Evolutionary conservation across 768 basidiomycete species (phyloP).

Genomic region (Neoboletus magnificus): DNA sequence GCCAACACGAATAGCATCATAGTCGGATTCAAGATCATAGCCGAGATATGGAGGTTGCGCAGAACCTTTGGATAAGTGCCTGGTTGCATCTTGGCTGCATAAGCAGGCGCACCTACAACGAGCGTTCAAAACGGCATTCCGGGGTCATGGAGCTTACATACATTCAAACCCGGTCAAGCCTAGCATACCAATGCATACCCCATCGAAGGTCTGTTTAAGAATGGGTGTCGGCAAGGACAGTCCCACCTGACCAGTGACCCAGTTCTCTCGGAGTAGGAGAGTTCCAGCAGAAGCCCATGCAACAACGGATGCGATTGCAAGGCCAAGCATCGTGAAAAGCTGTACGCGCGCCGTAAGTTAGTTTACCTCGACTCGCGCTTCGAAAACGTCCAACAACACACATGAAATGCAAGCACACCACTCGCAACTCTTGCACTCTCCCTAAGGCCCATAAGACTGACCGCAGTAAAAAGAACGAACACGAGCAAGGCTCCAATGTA

Average conservation of each 20-base stretch:
- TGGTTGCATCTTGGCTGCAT: constrained; percentile 57
- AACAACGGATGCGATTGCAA: constrained; percentile 48
- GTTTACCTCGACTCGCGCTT: neutral
- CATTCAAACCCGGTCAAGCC: constrained; percentile 74
- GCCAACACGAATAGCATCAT: constrained; percentile 62
- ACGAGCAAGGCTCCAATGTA: constrained; percentile 54
- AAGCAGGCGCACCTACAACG: constrained; percentile 54
- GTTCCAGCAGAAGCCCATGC: constrained; percentile 53
- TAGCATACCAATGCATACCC: constrained; percentile 68
- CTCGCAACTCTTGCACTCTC: constrained; percentile 64
- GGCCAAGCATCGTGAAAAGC: constrained; percentile 53
- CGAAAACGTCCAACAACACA: constrained; percentile 28
- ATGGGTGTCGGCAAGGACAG: constrained; percentile 31
- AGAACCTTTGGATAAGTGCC: constrained; percentile 57
- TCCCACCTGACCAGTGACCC: constrained; percentile 39
- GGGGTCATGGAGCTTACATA: constrained; percentile 16
- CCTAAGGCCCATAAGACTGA: constrained; percentile 56
- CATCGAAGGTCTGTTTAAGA: constrained; percentile 54
- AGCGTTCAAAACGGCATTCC: neutral
- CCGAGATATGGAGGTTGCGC: constrained; percentile 61
- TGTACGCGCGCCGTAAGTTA: constrained; percentile 18
- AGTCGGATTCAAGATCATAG: constrained; percentile 51
- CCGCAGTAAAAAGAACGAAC: constrained; percentile 47
- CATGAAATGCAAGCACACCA: constrained; percentile 56
- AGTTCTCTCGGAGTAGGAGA: constrained; percentile 50